Evolutionary conservation across 768 basidiomycete species (phyloP).

Genomic region (Strobilomyces echinocephalus): DNA sequence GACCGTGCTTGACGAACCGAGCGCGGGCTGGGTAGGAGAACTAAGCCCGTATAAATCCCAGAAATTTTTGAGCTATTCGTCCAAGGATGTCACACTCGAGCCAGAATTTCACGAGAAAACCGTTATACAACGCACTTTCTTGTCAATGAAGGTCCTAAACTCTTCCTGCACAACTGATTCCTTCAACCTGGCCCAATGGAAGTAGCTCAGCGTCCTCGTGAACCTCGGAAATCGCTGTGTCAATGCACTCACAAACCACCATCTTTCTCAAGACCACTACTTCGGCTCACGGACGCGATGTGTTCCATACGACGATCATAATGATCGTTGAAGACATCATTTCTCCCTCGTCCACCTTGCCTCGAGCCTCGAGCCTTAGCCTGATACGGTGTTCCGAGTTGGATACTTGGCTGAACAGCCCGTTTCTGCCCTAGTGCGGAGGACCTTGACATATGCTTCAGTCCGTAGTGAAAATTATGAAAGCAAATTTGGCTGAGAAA

Average conservation of each 20-base stretch:
- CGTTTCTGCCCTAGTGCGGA: conserved; percentile 10
- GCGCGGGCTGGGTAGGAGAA: neutral
- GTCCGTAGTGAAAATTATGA: too few relatives aligned
- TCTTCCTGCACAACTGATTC: conserved; percentile 56
- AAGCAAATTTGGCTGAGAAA: too few relatives aligned
- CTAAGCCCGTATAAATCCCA: conserved; percentile 36
- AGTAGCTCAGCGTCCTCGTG: conserved; percentile 29
- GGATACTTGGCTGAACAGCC: neutral
- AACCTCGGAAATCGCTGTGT: neutral
- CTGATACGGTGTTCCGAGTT: neutral
- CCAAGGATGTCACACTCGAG: neutral
- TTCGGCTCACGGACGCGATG: conserved; percentile 70
- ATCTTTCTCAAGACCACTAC: conserved; percentile 68
- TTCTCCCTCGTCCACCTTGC: neutral
- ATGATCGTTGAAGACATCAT: conserved; percentile 4
- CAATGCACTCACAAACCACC: conserved; percentile 63
- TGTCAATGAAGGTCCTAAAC: conserved; percentile 59
- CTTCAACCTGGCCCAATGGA: conserved; percentile 48
- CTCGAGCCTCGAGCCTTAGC: neutral
- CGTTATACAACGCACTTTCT: conserved; percentile 44
- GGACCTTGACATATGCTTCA: neutral
- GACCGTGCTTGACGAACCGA: conserved; percentile 5
- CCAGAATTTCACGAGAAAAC: neutral
- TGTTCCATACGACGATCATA: conserved; percentile 47
- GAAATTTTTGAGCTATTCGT: conserved; percentile 44